Evolutionary conservation across 768 basidiomycete species (phyloP).

Genomic region (Termitomyces sp.): DNA sequence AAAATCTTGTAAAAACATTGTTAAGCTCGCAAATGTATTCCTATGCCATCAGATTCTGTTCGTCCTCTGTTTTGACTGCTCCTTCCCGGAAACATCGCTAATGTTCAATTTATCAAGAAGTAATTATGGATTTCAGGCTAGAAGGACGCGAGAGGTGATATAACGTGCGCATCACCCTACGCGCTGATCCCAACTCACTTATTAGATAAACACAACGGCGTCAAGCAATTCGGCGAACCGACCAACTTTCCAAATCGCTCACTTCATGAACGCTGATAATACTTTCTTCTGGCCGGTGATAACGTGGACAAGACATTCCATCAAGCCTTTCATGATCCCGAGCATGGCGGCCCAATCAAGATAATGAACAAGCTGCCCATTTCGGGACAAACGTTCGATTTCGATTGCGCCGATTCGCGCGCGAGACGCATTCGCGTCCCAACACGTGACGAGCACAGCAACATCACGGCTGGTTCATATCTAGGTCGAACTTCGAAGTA

Average conservation of each 20-base stretch:
- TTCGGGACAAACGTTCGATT: slow-evolving; percentile 4
- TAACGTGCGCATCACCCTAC: too few species aligned
- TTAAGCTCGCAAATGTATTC: too few species aligned
- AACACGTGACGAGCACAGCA: slow-evolving; percentile 14
- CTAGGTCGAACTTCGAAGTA: slow-evolving; percentile 8
- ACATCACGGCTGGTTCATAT: slow-evolving; percentile 15
- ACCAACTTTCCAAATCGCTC: not conserved
- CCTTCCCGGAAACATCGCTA: too few species aligned
- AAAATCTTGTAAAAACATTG: not conserved
- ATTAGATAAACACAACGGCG: not conserved
- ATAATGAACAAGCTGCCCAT: not conserved
- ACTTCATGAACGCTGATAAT: not conserved
- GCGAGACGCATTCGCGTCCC: slow-evolving; percentile 9
- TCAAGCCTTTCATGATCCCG: not conserved
- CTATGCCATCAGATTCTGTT: too few species aligned
- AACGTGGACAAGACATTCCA: not conserved
- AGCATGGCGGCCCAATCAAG: not conserved
- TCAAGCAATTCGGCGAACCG: not conserved
- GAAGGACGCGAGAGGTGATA: not conserved
- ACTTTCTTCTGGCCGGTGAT: not conserved
- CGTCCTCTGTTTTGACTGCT: too few species aligned
- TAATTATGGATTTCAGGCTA: not conserved
- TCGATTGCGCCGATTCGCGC: not conserved
- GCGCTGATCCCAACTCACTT: not conserved
- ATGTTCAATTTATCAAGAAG: not conserved